Base-by-base conservation (phyloP, 306 rosid genomes). In the Leucaena leucocephala region DNA sequence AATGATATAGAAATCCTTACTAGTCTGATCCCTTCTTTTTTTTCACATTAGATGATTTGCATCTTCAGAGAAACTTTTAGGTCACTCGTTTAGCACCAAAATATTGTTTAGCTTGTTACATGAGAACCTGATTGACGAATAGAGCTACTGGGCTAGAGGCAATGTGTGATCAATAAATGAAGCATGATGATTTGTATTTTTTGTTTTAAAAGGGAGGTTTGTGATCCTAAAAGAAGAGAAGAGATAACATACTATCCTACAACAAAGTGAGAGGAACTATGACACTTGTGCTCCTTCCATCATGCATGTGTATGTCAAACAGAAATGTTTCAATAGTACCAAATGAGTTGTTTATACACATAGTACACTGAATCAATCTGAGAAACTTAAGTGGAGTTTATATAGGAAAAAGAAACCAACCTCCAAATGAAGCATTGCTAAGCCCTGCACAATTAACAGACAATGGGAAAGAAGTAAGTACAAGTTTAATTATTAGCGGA, bases 381-480 rank as follows among this genome's bases (percentile, higher is more conserved):
- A 72, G n/a, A 52, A 45, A 42, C 62, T 74, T n/a, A 55, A n/a
- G 1, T 9, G 63, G 52, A 44, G 75, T 43, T 50, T 65, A 75
- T 66, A 66, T 35, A 15, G 44, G 72, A 48, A 7, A 35, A 7
- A 68, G 81, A 83, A 79, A 91, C 94, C 77, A 76, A 96, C 99
- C 99, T 91, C 89, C 86, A 84, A 93, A 89, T n/a, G 97, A 86
- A 79, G 83, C 75, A 84, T 96, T 96, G 90, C 94, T 84, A 81
- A 93, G 78, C 79, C 93, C 99, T 96, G 98, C 92, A 80, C 46
- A 83, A 61, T 45, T 55, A 83, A 83, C 52, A 85, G 27, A 75
- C 55, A 73, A 79, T 48, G 72, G 75, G 82, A 78, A 75, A 7
- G 61, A 74, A 68, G 75, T 82, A 33, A 91, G 87, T 72, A 68